Base-by-base conservation (phyloP, 2,329 filamentous ascomycete genomes). In the Verticillium isaacii region DNA sequence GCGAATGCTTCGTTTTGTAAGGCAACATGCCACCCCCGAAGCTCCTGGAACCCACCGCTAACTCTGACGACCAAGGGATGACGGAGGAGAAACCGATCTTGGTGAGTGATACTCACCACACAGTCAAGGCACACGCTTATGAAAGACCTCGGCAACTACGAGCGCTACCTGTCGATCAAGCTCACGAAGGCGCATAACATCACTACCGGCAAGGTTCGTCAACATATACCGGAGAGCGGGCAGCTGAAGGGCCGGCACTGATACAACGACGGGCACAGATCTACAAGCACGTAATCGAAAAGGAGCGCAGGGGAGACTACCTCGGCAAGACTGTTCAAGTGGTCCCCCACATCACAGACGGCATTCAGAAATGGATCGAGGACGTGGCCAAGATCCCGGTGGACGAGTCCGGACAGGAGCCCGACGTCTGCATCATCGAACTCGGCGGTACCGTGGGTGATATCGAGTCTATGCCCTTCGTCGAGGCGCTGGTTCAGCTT, bases 301-400 rank as follows among this genome's bases (percentile, higher is more conserved):
- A 86, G 63, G 84, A 86, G 71, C 78, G 84, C 32, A 76, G 77
- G 50, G 85, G 85, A 61, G 89, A 95, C 73, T 98, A 97, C 70
- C 85, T 98, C 14, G 94, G 94, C 67, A 88, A 90, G 75, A 93
- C 93, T 19, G 89, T 96, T 17, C 93, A 97, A 76, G 90, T 96
- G 37, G 93, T 98, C 5, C 94, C 94, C 2, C 94, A 98, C 75
- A 84, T 98, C 68, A 97, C 93, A 61, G 88, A 96, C 71, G 91
- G 89, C 19, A 96, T 97, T 70, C 91, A 96, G 76, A 91, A 96
- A 63, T 96, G 92, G 91, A 92, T 98, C 66, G 87, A 93, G 77
- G 85, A 91, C 32, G 94, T 98, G 14, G 89, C 94, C 36, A 87
- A 83, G 71, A 88, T 95, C 52, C 91, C 93, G 0, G 92, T 96